Evolutionary conservation across 768 basidiomycete genomes (phyloP).

Genomic region (Vishniacozyma victoriae): DNA sequence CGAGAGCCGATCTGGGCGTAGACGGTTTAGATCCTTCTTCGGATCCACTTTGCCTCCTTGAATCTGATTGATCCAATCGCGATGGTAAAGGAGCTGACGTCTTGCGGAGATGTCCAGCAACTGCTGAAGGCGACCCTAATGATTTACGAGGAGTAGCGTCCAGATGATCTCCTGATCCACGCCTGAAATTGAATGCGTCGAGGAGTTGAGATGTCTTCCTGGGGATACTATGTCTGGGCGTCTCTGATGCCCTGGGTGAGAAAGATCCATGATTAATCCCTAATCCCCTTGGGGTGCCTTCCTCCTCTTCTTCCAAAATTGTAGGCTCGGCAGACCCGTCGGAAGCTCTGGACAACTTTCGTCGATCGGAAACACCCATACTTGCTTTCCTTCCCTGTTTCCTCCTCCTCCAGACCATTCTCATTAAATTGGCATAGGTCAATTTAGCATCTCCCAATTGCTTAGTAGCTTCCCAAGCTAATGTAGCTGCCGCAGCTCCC

Average conservation of each 20-base stretch:
- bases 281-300: slow-evolving; percentile 3
- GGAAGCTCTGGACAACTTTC: slow-evolving; percentile 1
- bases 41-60: no score
- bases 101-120: not conserved
- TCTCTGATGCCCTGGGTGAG: not conserved
- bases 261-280: not conserved
- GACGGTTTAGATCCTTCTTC: not conserved
- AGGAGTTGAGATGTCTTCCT: no score
- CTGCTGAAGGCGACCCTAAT: no score
- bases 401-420: slow-evolving; percentile 38
- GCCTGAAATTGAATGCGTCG: no score
- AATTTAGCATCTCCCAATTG: slow-evolving; percentile 38
- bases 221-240: no score
- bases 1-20: not conserved
- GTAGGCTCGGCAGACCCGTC: slow-evolving; percentile 14
- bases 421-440: slow-evolving; percentile 35
- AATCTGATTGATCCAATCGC: not conserved
- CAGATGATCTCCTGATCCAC: no score
- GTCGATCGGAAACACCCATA: not conserved
- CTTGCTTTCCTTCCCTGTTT: slow-evolving; percentile 5
- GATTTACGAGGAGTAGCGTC: no score
- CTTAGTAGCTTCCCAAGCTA: slow-evolving; percentile 39
- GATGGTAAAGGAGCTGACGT: not conserved
- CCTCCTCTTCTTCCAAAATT: slow-evolving; percentile 34
- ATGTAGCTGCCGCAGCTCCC: slow-evolving; percentile 27